phyloP scores from a whole-genome alignment of 2,329 filamentous ascomycete species.

The Apiospora marii region DNA sequence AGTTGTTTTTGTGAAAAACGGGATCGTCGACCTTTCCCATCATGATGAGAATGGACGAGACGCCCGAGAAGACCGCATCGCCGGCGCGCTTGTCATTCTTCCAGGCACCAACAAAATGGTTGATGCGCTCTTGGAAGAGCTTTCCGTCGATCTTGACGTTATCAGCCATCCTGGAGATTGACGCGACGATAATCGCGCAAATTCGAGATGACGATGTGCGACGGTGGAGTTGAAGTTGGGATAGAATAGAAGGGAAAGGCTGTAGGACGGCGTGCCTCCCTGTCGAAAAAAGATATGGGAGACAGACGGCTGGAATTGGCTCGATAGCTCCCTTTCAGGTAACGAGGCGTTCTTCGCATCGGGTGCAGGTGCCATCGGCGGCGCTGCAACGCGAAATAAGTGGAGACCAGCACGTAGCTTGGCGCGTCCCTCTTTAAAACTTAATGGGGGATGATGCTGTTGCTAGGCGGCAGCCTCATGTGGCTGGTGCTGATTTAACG shows the following conservation, averaged over 20 bases:
- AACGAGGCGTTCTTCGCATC: constrained; percentile 6
- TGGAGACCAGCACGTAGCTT: constrained; percentile 17
- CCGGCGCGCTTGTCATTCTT: constrained; percentile 93
- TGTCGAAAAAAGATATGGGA: constrained; percentile 19
- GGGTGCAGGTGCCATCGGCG: background rate
- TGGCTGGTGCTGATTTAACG: background rate
- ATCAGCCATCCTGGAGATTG: constrained; percentile 66
- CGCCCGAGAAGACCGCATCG: constrained; percentile 85
- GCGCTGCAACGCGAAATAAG: constrained; percentile 21
- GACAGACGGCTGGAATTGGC: background rate
- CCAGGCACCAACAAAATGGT: constrained; percentile 88
- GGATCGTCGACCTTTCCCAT: constrained; percentile 96
- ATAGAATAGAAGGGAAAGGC: constrained; percentile 18
- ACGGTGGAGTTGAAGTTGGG: constrained; percentile 16
- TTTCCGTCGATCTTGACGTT: constrained; percentile 91
- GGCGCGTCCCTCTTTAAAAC: constrained; percentile 20
- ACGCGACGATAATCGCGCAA: constrained; percentile 15
- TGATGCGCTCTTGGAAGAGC: constrained; percentile 91
- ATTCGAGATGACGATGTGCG: constrained; percentile 20
- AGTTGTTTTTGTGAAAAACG: constrained; percentile 94
- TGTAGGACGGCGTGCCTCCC: constrained; percentile 10
- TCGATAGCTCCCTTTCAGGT: constrained; percentile 18
- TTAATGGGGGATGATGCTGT: background rate
- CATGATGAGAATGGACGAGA: constrained; percentile 83
- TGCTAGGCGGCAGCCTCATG: constrained; percentile 8